phyloP scores from a whole-genome alignment of 2,329 filamentous ascomycete genomes.

The Colletotrichum sp. region DNA sequence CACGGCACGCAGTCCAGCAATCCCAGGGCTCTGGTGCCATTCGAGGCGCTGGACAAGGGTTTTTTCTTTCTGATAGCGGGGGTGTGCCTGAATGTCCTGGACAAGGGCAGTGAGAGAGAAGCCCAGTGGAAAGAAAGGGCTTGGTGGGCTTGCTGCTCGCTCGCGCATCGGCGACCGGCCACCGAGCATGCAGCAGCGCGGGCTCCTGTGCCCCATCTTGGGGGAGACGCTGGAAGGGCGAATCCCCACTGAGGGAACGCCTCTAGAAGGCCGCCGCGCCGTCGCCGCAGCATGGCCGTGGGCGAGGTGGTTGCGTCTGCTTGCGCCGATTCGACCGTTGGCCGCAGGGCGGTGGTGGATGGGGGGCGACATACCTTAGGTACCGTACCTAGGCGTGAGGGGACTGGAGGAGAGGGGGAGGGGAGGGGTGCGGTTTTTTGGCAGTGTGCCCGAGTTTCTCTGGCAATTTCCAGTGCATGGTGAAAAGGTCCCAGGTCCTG shows the following conservation, averaged over 20 bases:
- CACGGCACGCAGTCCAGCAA: background rate
- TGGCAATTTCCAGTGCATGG: background rate
- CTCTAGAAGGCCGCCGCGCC: background rate
- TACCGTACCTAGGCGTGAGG: background rate
- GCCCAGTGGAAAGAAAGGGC: background rate
- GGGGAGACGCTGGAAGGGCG: background rate
- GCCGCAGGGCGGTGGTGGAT: background rate
- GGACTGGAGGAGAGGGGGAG: background rate
- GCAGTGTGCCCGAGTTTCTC: background rate
- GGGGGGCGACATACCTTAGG: background rate
- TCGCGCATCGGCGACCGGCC: constrained; percentile 10
- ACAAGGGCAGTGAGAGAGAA: background rate
- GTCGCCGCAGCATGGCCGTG: background rate
- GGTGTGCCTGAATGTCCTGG: background rate
- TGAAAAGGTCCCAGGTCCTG: background rate
- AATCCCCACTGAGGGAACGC: constrained; percentile 6
- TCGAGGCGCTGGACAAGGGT: background rate
- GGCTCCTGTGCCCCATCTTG: background rate
- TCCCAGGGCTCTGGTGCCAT: constrained; percentile 10
- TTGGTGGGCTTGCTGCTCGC: background rate
- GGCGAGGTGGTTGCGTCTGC: background rate
- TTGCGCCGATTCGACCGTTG: background rate
- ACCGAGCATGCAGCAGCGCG: constrained; percentile 17
- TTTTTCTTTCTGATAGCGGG: background rate
- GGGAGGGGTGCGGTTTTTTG: background rate